Conservation (phyloP, 805 yeast genomes). For the Pichia deserticola region DNA sequence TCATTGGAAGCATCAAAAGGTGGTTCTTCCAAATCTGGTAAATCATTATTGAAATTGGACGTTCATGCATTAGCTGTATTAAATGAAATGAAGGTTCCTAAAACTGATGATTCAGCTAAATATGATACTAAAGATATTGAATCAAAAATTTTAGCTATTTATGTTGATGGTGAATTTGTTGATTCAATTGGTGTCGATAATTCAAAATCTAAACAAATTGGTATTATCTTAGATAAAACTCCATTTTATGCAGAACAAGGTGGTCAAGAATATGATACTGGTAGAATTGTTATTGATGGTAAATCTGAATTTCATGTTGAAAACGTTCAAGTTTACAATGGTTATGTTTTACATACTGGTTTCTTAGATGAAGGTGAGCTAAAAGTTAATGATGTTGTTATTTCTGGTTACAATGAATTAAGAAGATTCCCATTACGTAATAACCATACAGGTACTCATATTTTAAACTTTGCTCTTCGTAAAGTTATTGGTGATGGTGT, state of each 20-base stretch:
- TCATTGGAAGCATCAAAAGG: slow-evolving; percentile 95
- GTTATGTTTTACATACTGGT: slow-evolving; percentile 95
- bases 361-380: slow-evolving; percentile 68
- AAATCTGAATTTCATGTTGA: slow-evolving; percentile 79
- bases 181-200: slow-evolving; percentile 30
- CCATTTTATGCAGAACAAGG: slow-evolving; percentile 99
- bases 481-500: slow-evolving; percentile 80
- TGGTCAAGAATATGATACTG: slow-evolving; percentile 97
- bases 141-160: slow-evolving; percentile 65
- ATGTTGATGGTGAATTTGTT: slow-evolving; percentile 65
- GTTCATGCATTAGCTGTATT: slow-evolving; percentile 82
- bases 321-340: slow-evolving; percentile 88
- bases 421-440: slow-evolving; percentile 96
- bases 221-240: slow-evolving; percentile 80
- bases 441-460: slow-evolving; percentile 98
- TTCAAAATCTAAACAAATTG: slow-evolving; percentile 46
- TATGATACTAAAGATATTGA: slow-evolving; percentile 64
- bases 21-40: slow-evolving; percentile 51
- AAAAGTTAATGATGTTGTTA: slow-evolving; percentile 58
- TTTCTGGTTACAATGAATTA: slow-evolving; percentile 84
- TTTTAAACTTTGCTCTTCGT: slow-evolving; percentile 82
- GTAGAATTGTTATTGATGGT: slow-evolving; percentile 86
- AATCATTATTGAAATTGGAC: slow-evolving; percentile 67
- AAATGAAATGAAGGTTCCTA: slow-evolving; percentile 54
- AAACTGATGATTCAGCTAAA: slow-evolving; percentile 78